Evolutionary conservation across 2,329 filamentous ascomycete genomes (phyloP).

Genomic region (Sclerotinia trifoliorum): DNA sequence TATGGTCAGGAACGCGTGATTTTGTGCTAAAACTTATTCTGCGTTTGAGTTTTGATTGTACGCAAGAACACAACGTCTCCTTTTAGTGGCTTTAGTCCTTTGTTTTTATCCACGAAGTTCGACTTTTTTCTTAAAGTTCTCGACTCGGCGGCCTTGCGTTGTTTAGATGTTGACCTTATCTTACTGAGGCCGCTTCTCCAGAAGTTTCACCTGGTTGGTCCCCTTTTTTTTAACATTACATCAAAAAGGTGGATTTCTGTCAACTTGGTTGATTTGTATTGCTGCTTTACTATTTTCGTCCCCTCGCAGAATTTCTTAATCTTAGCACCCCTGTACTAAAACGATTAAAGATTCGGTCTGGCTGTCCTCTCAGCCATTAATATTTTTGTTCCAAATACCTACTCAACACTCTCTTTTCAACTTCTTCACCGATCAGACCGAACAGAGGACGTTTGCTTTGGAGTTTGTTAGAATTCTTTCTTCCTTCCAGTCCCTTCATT

Average conservation of each 20-base stretch:
- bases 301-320: constrained; percentile 16
- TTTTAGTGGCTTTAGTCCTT: neutral
- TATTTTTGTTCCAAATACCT: neutral
- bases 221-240: constrained; percentile 14
- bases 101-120: neutral
- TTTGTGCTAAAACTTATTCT: neutral
- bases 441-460: neutral
- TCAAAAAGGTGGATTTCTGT: constrained; percentile 1
- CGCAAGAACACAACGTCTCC: neutral
- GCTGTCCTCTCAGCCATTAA: constrained; percentile 15
- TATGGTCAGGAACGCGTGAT: neutral
- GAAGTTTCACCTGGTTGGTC: constrained; percentile 11
- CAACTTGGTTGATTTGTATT: neutral
- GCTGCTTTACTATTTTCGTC: constrained; percentile 11
- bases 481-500: neutral
- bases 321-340: constrained; percentile 2
- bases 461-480: neutral
- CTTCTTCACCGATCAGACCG: neutral
- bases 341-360: constrained; percentile 16
- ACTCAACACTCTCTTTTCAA: constrained; percentile 9
- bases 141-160: too few species aligned
- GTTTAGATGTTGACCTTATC: neutral
- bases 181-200: constrained; percentile 1
- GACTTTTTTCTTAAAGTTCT: neutral
- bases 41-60: neutral